These are phyloP conservation scores for Phaeotremella fagi DNA, from an alignment of 768 basidiomycete species.

Conservation along the genomic window DNA sequence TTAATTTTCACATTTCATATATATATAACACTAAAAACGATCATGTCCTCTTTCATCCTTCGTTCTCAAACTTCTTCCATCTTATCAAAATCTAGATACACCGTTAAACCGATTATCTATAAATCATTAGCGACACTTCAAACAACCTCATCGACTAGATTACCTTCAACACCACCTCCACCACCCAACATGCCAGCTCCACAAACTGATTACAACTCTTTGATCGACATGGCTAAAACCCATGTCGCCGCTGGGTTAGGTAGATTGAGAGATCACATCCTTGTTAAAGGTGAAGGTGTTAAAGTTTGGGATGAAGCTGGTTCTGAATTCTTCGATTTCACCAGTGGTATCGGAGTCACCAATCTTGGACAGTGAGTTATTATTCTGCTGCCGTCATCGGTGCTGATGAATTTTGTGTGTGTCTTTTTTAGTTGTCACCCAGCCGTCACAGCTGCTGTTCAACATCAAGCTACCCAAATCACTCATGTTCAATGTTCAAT, in stretches of 20 bases:
- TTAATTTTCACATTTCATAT: not conserved
- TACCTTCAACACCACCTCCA: not conserved
- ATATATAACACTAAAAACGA: not conserved
- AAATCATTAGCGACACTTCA: not conserved
- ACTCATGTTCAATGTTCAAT: conserved; percentile 59
- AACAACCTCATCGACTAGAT: not conserved
- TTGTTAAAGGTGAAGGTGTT: conserved; percentile 55
- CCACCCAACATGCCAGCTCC: not conserved
- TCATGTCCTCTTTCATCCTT: not conserved
- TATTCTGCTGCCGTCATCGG: conserved; percentile 9
- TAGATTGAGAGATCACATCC: conserved; percentile 43
- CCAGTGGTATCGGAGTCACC: conserved; percentile 73
- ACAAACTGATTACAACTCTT: not conserved
- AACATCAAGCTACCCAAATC: conserved; percentile 33
- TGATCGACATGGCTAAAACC: conserved; percentile 29
- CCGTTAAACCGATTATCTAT: not conserved
- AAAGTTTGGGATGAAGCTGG: conserved; percentile 72
- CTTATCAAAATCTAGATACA: not conserved
- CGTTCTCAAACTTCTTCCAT: not conserved
- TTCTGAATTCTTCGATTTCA: conserved; percentile 73
- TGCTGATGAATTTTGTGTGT: conserved; percentile 59
- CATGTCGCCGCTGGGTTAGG: conserved; percentile 48
- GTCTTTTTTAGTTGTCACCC: conserved; percentile 51
- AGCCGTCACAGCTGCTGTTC: conserved; percentile 35
- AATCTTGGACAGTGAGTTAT: conserved; percentile 59